These are phyloP conservation scores for Pterocarpus macrocarpus DNA, from an alignment of 306 rosid species.

Conservation along the genomic window DNA sequence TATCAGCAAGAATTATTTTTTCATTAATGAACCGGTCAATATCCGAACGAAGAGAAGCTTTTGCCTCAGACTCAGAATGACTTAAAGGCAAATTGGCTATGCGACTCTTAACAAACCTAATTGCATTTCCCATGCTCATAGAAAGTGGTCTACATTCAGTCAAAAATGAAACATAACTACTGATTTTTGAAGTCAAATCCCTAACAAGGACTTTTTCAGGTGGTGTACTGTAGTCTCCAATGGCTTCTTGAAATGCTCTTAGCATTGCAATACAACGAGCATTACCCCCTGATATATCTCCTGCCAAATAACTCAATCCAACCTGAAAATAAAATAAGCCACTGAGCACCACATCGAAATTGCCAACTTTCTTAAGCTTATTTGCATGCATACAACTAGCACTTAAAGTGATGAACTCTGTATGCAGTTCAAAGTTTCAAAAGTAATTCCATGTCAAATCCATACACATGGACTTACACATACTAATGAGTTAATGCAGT, in stretches of 20 bases:
- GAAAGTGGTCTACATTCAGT: conserved; percentile 78
- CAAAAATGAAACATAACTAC: conserved; percentile 68
- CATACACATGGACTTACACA: neutral
- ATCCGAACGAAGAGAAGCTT: conserved; percentile 62
- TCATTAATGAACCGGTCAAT: conserved; percentile 66
- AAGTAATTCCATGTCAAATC: conserved; percentile 11
- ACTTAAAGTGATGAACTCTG: neutral
- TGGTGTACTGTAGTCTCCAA: conserved; percentile 68
- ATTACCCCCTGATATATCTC: conserved; percentile 72
- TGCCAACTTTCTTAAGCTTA: neutral
- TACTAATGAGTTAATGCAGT: neutral
- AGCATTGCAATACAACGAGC: conserved; percentile 81
- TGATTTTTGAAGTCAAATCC: conserved; percentile 71
- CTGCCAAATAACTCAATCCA: conserved; percentile 68
- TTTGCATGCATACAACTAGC: neutral
- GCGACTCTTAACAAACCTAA: conserved; percentile 63
- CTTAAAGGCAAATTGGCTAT: conserved; percentile 58
- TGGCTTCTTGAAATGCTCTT: conserved; percentile 68
- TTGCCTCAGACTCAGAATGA: conserved; percentile 67
- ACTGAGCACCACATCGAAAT: neutral
- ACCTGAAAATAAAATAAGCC: conserved; percentile 55
- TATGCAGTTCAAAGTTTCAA: conserved; percentile 7
- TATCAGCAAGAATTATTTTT: conserved; percentile 70
- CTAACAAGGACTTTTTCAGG: conserved; percentile 57
- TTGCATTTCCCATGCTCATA: conserved; percentile 77